Evolutionary conservation across 345 rosid genomes (phyloP).

Genomic region (Populus davidiana): DNA sequence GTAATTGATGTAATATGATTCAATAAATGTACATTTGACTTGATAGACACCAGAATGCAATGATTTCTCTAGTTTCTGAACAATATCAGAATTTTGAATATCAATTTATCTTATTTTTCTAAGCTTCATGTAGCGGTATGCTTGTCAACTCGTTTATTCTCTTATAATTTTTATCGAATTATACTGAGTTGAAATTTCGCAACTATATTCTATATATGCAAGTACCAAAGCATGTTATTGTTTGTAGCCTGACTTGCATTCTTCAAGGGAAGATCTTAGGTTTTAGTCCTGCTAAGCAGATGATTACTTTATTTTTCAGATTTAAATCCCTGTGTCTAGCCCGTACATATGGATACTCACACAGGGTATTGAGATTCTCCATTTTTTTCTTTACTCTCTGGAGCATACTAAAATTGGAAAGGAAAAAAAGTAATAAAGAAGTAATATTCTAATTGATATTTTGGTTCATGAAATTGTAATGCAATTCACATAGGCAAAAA

Average conservation of each 20-base stretch:
- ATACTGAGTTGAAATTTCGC: background rate
- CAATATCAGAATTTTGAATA: background rate
- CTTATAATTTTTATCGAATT: background rate
- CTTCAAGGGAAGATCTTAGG: background rate
- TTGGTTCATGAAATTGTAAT: background rate
- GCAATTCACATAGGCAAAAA: background rate
- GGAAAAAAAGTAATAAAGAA: background rate
- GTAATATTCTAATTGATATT: background rate
- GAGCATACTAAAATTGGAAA: background rate
- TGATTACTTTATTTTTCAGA: background rate
- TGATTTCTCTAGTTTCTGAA: background rate
- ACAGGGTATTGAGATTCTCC: background rate
- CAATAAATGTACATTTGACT: background rate
- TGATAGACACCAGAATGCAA: background rate
- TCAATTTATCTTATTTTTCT: background rate
- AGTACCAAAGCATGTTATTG: background rate
- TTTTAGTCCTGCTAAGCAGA: background rate
- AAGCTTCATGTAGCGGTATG: background rate
- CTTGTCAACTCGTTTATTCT: background rate
- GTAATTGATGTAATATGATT: constrained; percentile 5
- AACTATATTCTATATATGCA: background rate
- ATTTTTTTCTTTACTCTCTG: background rate
- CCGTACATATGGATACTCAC: background rate
- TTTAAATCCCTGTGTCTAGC: background rate
- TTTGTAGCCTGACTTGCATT: background rate